A percentile compares a stretch with the other conserved stretches of the same genome.
phyloP scores from a whole-genome alignment of 192 early-diverging fungal genomes.

The Podila epicladia region DNA sequence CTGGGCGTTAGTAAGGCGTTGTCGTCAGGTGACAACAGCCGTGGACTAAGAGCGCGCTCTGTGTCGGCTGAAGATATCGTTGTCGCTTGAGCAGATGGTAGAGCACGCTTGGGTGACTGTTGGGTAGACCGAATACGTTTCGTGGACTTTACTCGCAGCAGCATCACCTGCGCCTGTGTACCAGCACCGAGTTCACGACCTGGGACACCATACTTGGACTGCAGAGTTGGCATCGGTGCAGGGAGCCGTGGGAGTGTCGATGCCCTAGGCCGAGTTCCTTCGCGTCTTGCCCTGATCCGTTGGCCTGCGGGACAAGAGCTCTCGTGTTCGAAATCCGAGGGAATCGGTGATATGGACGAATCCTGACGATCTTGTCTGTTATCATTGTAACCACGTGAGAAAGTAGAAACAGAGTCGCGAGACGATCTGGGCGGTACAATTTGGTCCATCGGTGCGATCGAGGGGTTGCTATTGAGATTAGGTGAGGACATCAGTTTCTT shows the following conservation, averaged over 20 bases:
- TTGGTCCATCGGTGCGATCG: background rate
- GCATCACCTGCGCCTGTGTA: conserved; percentile 44
- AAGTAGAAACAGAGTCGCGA: background rate
- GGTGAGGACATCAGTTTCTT: conserved; percentile 31
- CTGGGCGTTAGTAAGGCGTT: conserved; percentile 7
- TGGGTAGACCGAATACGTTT: conserved; percentile 9
- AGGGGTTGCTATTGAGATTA: conserved; percentile 11
- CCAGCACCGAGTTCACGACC: conserved; percentile 36
- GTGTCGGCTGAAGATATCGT: background rate
- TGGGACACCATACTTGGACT: conserved; percentile 46
- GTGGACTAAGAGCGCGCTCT: background rate
- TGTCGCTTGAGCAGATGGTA: background rate
- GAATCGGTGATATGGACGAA: conserved; percentile 16
- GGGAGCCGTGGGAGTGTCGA: conserved; percentile 5
- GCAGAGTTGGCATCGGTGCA: conserved; percentile 20
- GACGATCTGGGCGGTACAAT: background rate
- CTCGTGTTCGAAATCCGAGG: conserved; percentile 37
- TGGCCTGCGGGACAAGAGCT: conserved; percentile 23
- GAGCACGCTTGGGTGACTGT: background rate
- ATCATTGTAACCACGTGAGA: background rate
- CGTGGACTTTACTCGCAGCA: conserved; percentile 28
- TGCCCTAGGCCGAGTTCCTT: conserved; percentile 1
- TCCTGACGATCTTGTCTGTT: background rate
- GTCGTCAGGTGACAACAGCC: background rate
- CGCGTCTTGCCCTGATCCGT: conserved; percentile 6